Evolutionary conservation across 2,329 filamentous ascomycete species (phyloP), one percentile per base, ranked within the genome.

Genomic region (Fusarium fujikuroi): DNA sequence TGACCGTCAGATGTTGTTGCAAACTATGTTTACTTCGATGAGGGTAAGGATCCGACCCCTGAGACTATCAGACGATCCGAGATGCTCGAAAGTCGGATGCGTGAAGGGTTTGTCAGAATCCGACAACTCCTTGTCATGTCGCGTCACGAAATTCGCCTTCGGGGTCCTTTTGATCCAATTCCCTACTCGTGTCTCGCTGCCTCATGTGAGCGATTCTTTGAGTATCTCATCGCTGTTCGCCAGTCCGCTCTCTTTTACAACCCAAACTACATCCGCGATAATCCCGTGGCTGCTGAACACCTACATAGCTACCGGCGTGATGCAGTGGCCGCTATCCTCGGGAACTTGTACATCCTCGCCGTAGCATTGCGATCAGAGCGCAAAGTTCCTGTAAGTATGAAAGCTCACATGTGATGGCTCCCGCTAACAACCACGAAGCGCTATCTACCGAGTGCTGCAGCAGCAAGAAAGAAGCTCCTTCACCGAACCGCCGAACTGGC

Each of bases 221-320:
- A 90, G 70, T 86, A 89, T 68, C 83, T 90, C 63, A 85, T 90
- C 32, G 84, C 87, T 23, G 85, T 90, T 9, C 86, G 89, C 11
- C 88, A 90, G 75, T 87, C 88, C 5, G 87, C 87, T 4, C 79
- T 90, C 21, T 88, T 88, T 75, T 90, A 90, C 76, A 86, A 89
- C 63, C 86, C 87, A 3, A 84, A 84, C 39, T 87, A 86, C 70
- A 83, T 88, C 60, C 82, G 85, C 54, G 86, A 87, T 66, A 84
- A 87, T 69, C 82, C 85, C 15, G 80, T 84, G n/a, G 86, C 85
- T 16, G 84, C 84, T 2, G 83, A 85, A 63, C 83, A 83, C 25
- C 81, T 90, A 7, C 81, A 90, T 14, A 80, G 82, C 9, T 86
- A 85, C 66, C 83, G 88, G 16, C 83, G 89, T 47, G 88, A 90